Evolutionary conservation across 371 early-diverging fungal species (phyloP).

Genomic region (Catenaria anguillulae): DNA sequence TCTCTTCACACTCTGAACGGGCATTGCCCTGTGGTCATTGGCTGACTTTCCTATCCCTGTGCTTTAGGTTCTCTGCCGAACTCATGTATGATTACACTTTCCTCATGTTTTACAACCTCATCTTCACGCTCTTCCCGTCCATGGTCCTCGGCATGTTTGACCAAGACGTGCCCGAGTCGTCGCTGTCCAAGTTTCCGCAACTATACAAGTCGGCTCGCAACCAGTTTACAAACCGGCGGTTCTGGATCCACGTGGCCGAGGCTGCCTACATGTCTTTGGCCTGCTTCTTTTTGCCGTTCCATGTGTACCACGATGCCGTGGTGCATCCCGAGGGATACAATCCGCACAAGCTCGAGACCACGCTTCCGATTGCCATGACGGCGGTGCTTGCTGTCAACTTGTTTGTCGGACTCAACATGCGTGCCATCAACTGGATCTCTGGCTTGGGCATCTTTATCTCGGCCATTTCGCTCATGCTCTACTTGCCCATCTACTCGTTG

Average conservation of each 20-base stretch:
- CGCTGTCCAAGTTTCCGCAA: constrained; percentile 61
- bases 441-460: constrained; percentile 22
- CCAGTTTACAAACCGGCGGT: constrained; percentile 64
- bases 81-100: constrained; percentile 17
- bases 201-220: constrained; percentile 73
- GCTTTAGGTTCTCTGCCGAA: constrained; percentile 31
- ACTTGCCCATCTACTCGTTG: constrained; percentile 60
- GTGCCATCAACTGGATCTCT: constrained; percentile 55
- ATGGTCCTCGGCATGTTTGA: constrained; percentile 68
- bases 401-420: constrained; percentile 54
- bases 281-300: constrained; percentile 54
- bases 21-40: no score
- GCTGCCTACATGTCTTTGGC: constrained; percentile 75
- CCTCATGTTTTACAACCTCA: constrained; percentile 43
- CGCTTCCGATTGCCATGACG: constrained; percentile 56
- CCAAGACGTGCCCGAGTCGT: constrained; percentile 63
- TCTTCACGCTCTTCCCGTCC: constrained; percentile 55
- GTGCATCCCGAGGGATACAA: constrained; percentile 36
- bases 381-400: constrained; percentile 65
- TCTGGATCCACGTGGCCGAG: constrained; percentile 65
- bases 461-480: constrained; percentile 62
- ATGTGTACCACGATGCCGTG: constrained; percentile 27
- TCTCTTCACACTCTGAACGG: no score
- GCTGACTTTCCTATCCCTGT: no score
- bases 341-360: constrained; percentile 50